Conservation (phyloP, 495 filamentous ascomycete genomes). For the Rhizodiscina lignyota region DNA sequence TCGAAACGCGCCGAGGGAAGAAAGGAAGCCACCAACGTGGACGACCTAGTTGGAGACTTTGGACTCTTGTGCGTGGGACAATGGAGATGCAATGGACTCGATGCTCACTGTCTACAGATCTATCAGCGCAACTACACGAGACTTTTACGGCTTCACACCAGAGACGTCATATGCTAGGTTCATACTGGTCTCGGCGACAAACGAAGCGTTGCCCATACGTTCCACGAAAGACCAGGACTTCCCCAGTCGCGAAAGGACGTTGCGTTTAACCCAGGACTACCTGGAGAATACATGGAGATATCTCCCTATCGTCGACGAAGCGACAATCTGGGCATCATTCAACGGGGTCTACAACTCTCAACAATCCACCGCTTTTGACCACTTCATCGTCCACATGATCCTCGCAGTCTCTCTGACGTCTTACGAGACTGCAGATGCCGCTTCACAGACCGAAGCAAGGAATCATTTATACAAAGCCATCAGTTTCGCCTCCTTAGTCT, state of each 20-base stretch:
- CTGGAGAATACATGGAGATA: constrained; percentile 64
- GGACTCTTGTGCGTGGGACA: constrained; percentile 19
- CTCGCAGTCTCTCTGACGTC: constrained; percentile 63
- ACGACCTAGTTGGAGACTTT: constrained; percentile 28
- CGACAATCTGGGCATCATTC: constrained; percentile 54
- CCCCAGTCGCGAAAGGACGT: constrained; percentile 47
- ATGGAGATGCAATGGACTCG: background rate
- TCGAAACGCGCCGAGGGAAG: constrained; percentile 14
- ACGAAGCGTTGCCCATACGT: constrained; percentile 42
- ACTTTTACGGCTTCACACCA: constrained; percentile 72
- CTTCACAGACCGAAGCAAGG: constrained; percentile 44
- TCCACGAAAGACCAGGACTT: constrained; percentile 39
- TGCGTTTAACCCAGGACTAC: constrained; percentile 60
- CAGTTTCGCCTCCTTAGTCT: constrained; percentile 56
- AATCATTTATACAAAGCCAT: constrained; percentile 54
- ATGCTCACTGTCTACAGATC: constrained; percentile 32
- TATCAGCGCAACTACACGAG: constrained; percentile 79
- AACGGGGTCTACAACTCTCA: constrained; percentile 60
- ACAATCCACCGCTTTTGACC: constrained; percentile 47
- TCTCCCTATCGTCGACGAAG: constrained; percentile 65
- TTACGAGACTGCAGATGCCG: too few species aligned
- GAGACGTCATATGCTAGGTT: constrained; percentile 78
- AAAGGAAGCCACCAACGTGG: constrained; percentile 24
- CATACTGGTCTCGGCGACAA: constrained; percentile 54
- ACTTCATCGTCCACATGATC: constrained; percentile 78